These are phyloP conservation scores for Juglanconis sp. DNA, from an alignment of 2,329 filamentous ascomycete species.

Conservation along the genomic window DNA sequence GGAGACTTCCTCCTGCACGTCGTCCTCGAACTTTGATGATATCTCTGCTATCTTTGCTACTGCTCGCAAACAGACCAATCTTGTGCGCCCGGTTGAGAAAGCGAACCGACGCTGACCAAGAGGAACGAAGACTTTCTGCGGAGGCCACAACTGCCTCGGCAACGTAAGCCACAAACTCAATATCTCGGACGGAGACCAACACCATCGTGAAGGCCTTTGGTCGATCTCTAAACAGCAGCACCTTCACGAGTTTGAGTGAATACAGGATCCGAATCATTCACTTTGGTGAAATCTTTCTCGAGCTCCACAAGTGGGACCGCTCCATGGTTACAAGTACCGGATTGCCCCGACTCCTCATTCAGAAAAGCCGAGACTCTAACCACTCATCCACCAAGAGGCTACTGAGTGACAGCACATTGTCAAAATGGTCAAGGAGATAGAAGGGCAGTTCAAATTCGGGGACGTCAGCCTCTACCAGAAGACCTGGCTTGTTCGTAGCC, in stretches of 20 bases:
- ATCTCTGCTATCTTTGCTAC: too few species aligned
- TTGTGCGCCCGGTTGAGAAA: background rate
- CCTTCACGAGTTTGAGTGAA: too few species aligned
- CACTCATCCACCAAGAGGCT: background rate
- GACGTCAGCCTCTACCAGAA: conserved; percentile 51
- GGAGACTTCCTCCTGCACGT: background rate
- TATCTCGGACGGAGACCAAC: too few species aligned
- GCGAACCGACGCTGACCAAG: background rate
- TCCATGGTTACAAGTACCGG: too few species aligned
- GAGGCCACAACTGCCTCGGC: too few species aligned
- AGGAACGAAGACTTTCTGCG: background rate
- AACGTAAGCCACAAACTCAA: too few species aligned
- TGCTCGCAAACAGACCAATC: background rate
- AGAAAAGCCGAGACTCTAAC: background rate
- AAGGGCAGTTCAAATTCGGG: conserved; percentile 48
- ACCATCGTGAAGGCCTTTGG: too few species aligned
- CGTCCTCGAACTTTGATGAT: background rate
- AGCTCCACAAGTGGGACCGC: too few species aligned
- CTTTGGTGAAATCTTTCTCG: too few species aligned
- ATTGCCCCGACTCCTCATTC: too few species aligned
- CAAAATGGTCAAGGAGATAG: conserved; percentile 40
- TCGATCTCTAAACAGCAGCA: too few species aligned
- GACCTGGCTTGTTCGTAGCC: conserved; percentile 52
- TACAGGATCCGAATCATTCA: too few species aligned
- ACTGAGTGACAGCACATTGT: background rate